Percentiles rank a stretch among this genome's conserved stretches.
Evolutionary conservation across 1,139 yeast species (phyloP).

Genomic region (Magnusiomyces fungicola): DNA sequence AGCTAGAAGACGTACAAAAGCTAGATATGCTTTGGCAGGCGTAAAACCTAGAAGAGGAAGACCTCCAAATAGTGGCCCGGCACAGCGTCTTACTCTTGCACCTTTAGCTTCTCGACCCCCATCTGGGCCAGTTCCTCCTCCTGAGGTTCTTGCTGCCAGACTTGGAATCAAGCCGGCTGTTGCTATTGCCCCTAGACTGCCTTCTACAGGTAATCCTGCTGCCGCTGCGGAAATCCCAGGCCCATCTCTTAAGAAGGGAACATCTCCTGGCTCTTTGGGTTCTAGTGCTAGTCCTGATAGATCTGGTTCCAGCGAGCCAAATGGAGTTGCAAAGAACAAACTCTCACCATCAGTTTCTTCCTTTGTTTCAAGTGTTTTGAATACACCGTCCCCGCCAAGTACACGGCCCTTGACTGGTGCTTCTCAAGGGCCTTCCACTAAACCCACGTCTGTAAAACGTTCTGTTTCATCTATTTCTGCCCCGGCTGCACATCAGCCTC

Average conservation of each 20-base stretch:
- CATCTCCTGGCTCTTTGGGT: too few species aligned
- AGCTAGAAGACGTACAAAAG: background rate
- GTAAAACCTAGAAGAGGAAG: slow-evolving; percentile 15
- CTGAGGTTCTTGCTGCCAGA: too few species aligned
- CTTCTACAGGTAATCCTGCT: background rate
- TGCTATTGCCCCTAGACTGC: background rate
- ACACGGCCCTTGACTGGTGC: background rate
- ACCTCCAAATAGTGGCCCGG: slow-evolving; percentile 15
- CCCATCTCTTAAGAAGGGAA: background rate
- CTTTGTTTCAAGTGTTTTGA: background rate
- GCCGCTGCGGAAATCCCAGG: background rate
- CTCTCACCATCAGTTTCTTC: background rate
- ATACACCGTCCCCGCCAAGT: background rate
- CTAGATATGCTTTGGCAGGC: background rate
- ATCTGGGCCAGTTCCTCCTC: background rate
- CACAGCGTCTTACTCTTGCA: slow-evolving; percentile 13
- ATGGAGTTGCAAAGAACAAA: background rate
- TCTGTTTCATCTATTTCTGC: background rate
- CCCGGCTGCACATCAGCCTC: background rate
- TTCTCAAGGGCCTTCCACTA: background rate
- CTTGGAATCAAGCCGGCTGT: background rate
- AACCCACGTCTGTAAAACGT: background rate
- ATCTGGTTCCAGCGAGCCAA: background rate
- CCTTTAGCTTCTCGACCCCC: slow-evolving; percentile 14
- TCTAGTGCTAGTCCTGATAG: too few species aligned